phyloP scores from a whole-genome alignment of 2,329 filamentous ascomycete species.

The Stemphylium beticola region DNA sequence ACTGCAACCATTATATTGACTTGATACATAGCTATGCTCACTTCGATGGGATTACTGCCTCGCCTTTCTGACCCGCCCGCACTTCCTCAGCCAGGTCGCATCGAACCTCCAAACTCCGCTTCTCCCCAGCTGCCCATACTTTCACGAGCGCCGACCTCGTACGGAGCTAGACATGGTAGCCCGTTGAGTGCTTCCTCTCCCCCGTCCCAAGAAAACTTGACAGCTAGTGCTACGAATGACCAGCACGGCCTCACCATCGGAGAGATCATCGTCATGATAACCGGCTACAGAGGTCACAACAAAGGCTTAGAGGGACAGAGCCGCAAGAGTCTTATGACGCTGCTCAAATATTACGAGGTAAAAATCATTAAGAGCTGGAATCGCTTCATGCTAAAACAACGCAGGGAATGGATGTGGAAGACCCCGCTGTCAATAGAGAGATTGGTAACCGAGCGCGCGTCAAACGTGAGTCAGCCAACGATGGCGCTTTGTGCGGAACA shows the following conservation, averaged over 20 bases:
- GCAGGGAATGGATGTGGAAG: not conserved
- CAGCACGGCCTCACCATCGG: not conserved
- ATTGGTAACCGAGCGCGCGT: not conserved
- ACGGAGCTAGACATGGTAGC: not conserved
- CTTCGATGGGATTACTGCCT: not conserved
- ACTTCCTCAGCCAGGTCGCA: too few species aligned
- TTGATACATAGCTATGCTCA: not conserved
- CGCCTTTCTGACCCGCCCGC: too few species aligned
- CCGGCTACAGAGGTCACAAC: not conserved
- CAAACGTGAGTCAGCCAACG: not conserved
- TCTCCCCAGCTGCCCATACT: too few species aligned
- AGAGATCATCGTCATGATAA: not conserved
- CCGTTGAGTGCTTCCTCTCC: too few species aligned
- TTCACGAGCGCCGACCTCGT: too few species aligned
- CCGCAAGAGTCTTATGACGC: not conserved
- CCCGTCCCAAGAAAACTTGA: too few species aligned
- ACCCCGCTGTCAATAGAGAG: not conserved
- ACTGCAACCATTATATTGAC: not conserved
- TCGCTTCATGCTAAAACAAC: not conserved
- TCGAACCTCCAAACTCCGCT: too few species aligned
- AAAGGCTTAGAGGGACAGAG: not conserved
- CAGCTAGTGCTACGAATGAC: not conserved
- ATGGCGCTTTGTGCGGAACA: not conserved
- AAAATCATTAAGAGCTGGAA: too few species aligned
- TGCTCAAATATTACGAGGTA: not conserved